These are phyloP conservation scores for Neofusicoccum ribis DNA, from an alignment of 2,329 filamentous ascomycete species.

Conservation along the genomic window DNA sequence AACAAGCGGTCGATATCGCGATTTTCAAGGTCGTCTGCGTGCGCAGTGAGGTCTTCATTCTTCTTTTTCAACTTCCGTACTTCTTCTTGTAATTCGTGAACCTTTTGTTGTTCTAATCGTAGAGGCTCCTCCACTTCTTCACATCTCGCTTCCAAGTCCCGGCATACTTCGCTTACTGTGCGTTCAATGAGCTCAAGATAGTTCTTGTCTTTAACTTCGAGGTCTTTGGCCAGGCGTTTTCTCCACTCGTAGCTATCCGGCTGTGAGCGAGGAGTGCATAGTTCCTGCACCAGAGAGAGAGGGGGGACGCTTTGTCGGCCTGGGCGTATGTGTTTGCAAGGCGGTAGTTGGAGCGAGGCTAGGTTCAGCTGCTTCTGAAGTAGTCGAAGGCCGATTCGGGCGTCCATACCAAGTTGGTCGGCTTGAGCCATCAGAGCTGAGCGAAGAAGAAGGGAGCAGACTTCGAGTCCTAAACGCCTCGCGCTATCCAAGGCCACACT, in stretches of 20 bases:
- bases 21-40: slow-evolving; percentile 39
- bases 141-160: slow-evolving; percentile 58
- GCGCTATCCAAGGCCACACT: slow-evolving; percentile 22
- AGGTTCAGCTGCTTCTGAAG: slow-evolving; percentile 32
- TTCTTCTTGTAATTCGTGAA: slow-evolving; percentile 32
- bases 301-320: slow-evolving; percentile 1
- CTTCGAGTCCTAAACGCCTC: slow-evolving; percentile 26
- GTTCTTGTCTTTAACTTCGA: slow-evolving; percentile 40
- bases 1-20: slow-evolving; percentile 39
- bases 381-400: slow-evolving; percentile 26
- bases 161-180: slow-evolving; percentile 55
- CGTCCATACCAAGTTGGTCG: slow-evolving; percentile 25
- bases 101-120: slow-evolving; percentile 43
- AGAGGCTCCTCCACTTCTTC: slow-evolving; percentile 57
- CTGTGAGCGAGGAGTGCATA: slow-evolving; percentile 38
- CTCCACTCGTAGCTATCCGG: slow-evolving; percentile 51
- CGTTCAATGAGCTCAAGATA: slow-evolving; percentile 51
- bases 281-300: slow-evolving; percentile 37
- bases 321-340: slow-evolving; percentile 27
- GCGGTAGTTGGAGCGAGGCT: background rate
- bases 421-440: slow-evolving; percentile 25
- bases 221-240: slow-evolving; percentile 43
- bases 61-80: slow-evolving; percentile 37
- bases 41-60: slow-evolving; percentile 32
- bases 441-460: slow-evolving; percentile 32